Evolutionary conservation across 192 early-diverging fungal genomes (phyloP).

Genomic region (Linnemannia schmuckeri): DNA sequence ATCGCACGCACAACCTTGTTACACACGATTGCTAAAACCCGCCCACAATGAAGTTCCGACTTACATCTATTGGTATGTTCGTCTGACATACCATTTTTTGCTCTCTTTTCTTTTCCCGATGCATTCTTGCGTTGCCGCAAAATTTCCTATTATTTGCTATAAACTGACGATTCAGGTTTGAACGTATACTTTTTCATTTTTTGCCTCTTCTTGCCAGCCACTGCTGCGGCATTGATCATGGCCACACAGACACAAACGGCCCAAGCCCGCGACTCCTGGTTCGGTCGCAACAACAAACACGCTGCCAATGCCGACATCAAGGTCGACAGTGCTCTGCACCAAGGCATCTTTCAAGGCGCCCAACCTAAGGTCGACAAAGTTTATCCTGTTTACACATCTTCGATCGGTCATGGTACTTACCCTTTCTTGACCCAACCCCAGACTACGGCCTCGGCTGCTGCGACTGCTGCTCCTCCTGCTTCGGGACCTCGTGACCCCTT

Average conservation of each 20-base stretch:
- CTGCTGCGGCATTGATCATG: slow-evolving; percentile 20
- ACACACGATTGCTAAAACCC: background rate
- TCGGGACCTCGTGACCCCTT: background rate
- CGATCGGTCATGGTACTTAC: slow-evolving; percentile 19
- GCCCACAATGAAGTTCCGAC: slow-evolving; percentile 16
- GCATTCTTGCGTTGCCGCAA: no score
- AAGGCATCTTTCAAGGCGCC: background rate
- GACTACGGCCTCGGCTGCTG: background rate
- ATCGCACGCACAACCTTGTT: background rate
- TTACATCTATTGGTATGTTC: slow-evolving; percentile 24
- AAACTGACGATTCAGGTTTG: no score
- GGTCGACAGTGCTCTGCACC: background rate
- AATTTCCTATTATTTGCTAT: background rate
- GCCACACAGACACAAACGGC: background rate
- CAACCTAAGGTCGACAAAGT: background rate
- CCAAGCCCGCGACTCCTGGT: slow-evolving; percentile 13
- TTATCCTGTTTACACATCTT: background rate
- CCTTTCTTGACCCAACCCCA: slow-evolving; percentile 13
- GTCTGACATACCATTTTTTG: background rate
- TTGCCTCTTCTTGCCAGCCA: background rate
- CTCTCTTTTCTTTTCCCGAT: background rate
- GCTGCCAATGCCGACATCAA: background rate
- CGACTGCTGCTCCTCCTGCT: background rate
- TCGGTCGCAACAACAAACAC: background rate
- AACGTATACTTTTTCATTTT: background rate